Evolutionary conservation across 2,329 filamentous ascomycete species (phyloP).

Genomic region (Botrytis pseudocinerea): DNA sequence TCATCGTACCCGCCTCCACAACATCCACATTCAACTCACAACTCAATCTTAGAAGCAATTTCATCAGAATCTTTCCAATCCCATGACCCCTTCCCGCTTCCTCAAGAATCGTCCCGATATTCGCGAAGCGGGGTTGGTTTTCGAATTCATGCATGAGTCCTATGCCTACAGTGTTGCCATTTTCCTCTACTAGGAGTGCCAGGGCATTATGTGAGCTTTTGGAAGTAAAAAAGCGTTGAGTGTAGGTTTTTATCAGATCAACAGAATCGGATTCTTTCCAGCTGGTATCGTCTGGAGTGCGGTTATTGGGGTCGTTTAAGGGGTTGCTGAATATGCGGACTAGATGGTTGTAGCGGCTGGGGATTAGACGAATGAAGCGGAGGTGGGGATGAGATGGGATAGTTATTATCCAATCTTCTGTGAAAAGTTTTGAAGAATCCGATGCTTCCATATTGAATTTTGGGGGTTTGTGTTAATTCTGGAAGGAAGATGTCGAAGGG

Average conservation of each 20-base stretch:
- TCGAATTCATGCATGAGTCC: not conserved
- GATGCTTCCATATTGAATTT: not conserved
- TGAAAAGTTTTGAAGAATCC: slow-evolving; percentile 24
- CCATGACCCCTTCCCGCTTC: slow-evolving; percentile 4
- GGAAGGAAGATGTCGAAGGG: not conserved
- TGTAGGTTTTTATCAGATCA: not conserved
- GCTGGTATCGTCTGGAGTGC: not conserved
- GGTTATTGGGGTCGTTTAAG: slow-evolving; percentile 3
- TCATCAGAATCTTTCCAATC: not conserved
- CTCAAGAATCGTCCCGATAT: slow-evolving; percentile 13
- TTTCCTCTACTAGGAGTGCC: not conserved
- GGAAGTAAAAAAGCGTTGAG: not conserved
- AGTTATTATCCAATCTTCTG: slow-evolving; percentile 27
- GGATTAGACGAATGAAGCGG: slow-evolving; percentile 25
- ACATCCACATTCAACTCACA: slow-evolving; percentile 26
- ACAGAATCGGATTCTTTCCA: not conserved
- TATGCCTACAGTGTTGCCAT: not conserved
- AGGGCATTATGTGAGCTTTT: slow-evolving; percentile 3
- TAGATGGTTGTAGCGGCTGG: slow-evolving; percentile 8
- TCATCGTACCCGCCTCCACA: slow-evolving; percentile 27
- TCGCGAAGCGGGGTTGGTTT: not conserved
- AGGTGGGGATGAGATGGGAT: slow-evolving; percentile 25
- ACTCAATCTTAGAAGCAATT: slow-evolving; percentile 26
- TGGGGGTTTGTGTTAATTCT: not conserved
- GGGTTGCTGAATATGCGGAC: slow-evolving; percentile 19